Base-by-base conservation (phyloP, 1,139 yeast species). In the Candida tunisiensis region DNA sequence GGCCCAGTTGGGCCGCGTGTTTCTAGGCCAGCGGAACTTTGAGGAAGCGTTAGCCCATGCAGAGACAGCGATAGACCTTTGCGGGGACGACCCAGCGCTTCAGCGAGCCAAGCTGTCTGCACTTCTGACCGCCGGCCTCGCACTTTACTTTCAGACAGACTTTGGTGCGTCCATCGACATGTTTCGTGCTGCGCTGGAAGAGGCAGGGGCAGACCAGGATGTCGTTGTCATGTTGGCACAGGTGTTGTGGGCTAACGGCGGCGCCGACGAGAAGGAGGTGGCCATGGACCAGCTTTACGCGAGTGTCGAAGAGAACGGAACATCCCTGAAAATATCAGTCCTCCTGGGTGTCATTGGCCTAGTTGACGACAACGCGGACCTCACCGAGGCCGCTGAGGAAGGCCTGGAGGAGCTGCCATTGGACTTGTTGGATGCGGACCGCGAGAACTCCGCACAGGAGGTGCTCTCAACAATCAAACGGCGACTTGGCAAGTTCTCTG, bases 261-360 rank as follows among this genome's bases (percentile, higher is more conserved):
- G 72, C 0, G 69, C 63, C 14, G 44, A 40, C 3, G 72, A 88
- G 6, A 72, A 69, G 32, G 78, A 73, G 37, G 88, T 85, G 2
- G 93, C 94, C 0, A 45, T 80, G 28, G 60, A 56, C 23, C 58
- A 55, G 39, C 41, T 57, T 10, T 55, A 47, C 41, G 61, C 65
- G 8, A 69, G 64, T 41, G 68, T 83, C 25, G 75, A 67, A 34
- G 60, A 55, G 9, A 53, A 67, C 31, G 93, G 91, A 0, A 42
- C 53, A 1, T 59, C 80, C 1, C 52, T 80, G 25, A 46, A 69
- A 17, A 69, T 79, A 6, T 72, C 79, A 0, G 49, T 83, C 28
- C 67, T 83, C 1, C 57, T 85, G 25, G 94, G 93, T 5, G 88
- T 92, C 0, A 71, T 85, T 24, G 72, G 92, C 0, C 48, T 85